Percentiles rank a stretch among this genome's conserved stretches.
Evolutionary conservation across 148 eudicot genomes (phyloP).

Genomic region (Fagopyrum homotropicum): DNA sequence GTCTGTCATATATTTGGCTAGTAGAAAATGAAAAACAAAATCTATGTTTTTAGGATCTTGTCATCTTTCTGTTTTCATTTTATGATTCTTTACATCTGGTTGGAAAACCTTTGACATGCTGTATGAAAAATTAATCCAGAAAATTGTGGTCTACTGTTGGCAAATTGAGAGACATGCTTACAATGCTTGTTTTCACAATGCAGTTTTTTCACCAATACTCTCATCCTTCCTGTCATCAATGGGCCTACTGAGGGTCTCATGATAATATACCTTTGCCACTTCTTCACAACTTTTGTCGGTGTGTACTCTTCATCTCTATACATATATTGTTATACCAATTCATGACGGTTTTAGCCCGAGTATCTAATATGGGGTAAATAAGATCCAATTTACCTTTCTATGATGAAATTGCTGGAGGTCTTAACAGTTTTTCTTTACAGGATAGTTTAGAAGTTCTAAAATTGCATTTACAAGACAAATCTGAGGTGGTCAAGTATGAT

Average conservation of each 20-base stretch:
- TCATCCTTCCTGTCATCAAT: conserved; percentile 88
- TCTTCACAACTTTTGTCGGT: conserved; percentile 88
- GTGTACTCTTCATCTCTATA: conserved; percentile 16
- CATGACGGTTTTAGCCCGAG: no score
- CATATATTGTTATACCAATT: not conserved
- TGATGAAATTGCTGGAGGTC: no score
- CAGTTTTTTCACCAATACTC: conserved; percentile 96
- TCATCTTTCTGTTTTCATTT: not conserved
- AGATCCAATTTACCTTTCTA: no score
- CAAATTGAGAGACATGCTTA: not conserved
- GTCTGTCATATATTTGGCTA: no score
- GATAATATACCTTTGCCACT: conserved; percentile 75
- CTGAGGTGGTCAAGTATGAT: no score
- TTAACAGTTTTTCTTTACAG: no score
- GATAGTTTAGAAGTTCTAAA: no score
- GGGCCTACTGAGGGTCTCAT: conserved; percentile 97
- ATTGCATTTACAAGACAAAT: no score
- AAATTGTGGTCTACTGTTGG: not conserved
- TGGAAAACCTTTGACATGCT: no score
- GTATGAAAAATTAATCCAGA: not conserved
- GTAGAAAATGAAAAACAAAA: no score
- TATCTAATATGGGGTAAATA: no score
- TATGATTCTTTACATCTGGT: not conserved
- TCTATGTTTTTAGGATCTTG: not conserved
- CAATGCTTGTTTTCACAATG: not conserved